Conservation (phyloP, 106 monocot genomes). For the Phalaenopsis aphrodite region DNA sequence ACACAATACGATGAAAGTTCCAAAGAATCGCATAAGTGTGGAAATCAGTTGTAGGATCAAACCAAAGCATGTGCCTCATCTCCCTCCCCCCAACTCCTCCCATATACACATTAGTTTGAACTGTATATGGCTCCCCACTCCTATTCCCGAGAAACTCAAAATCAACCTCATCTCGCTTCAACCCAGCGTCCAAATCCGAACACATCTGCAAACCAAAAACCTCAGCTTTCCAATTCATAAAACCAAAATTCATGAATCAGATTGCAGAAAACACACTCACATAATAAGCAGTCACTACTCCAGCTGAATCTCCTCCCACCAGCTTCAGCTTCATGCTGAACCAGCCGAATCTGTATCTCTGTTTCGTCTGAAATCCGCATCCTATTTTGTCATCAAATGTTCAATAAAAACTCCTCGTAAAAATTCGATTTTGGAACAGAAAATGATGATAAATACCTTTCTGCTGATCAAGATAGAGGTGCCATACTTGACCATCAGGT, state of each 20-base stretch:
- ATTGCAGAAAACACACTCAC: conserved; percentile 23
- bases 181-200: conserved; percentile 72
- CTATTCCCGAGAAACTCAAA: conserved; percentile 98
- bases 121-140: conserved; percentile 77
- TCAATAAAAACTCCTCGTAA: not conserved
- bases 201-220: conserved; percentile 58
- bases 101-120: conserved; percentile 93
- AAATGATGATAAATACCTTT: conserved; percentile 34
- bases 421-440: not conserved
- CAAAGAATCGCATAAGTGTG: conserved; percentile 90
- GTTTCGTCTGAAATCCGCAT: conserved; percentile 74
- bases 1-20: conserved; percentile 82
- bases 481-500: conserved; percentile 77
- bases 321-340: conserved; percentile 99
- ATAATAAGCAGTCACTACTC: conserved; percentile 92
- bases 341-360: conserved; percentile 85
- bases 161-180: conserved; percentile 81
- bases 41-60: conserved; percentile 89
- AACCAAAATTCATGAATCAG: not conserved
- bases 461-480: conserved; percentile 70
- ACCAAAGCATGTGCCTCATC: conserved; percentile 94
- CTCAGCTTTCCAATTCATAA: not conserved
- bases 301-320: conserved; percentile 94
- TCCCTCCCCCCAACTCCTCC: conserved; percentile 80
- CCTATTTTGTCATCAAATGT: conserved; percentile 17